phyloP scores from a whole-genome alignment of 2,329 filamentous ascomycete species.

The Trichophyton mentagrophytes region DNA sequence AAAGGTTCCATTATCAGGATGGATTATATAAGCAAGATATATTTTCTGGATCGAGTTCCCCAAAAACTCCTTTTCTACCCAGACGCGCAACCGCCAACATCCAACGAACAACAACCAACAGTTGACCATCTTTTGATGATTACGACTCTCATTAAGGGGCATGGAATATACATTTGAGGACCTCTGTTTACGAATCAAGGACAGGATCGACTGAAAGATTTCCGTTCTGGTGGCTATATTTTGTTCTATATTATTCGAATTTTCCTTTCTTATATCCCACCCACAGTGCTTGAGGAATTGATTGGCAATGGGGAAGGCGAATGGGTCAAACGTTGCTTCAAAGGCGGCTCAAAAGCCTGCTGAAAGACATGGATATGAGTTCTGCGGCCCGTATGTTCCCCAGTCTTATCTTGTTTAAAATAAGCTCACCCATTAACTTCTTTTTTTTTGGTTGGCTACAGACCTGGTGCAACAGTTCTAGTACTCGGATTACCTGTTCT shows the following conservation, averaged over 20 bases:
- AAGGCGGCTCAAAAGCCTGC: not conserved
- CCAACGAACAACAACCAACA: not conserved
- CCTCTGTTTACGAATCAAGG: not conserved
- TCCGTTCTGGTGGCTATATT: too few relatives aligned
- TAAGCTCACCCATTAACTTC: slow-evolving; percentile 9
- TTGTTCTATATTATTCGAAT: too few relatives aligned
- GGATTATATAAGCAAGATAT: not conserved
- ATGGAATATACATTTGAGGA: not conserved
- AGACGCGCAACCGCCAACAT: too few relatives aligned
- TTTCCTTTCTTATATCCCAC: too few relatives aligned
- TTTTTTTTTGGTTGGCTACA: not conserved
- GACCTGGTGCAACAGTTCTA: slow-evolving; percentile 42
- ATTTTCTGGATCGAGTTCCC: not conserved
- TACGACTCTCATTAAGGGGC: not conserved
- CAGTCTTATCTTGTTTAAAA: not conserved
- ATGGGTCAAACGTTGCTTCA: not conserved
- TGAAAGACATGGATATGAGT: slow-evolving; percentile 28
- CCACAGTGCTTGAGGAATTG: not conserved
- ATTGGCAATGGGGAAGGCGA: not conserved
- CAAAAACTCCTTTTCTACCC: not conserved
- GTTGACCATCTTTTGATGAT: not conserved
- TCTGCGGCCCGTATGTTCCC: slow-evolving; percentile 33
- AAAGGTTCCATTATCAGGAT: not conserved
- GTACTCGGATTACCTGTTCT: slow-evolving; percentile 68
- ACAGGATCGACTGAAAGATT: not conserved